Evolutionary conservation across 202 grass and related monocot species (phyloP), one percentile per base, ranked within the genome.

Genomic region (Schoenoplectus triqueter): DNA sequence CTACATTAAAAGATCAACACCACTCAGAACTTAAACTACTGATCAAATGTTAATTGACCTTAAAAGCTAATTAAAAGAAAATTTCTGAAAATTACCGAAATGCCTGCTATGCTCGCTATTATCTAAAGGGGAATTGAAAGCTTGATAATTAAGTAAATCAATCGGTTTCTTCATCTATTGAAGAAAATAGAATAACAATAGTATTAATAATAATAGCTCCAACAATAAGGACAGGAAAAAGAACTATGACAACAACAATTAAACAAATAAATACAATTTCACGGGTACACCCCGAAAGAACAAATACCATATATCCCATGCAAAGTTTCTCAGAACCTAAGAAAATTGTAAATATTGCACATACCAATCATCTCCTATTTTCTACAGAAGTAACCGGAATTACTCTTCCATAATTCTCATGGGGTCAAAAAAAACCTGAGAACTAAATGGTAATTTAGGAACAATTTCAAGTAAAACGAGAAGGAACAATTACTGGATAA

Each of bases 111-210:
- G 51, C 4, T 45, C 31, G 14, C 81, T 79, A 62, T n/a, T 83
- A 54, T 83, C 49, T 57, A 22, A 42, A 11, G 8, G 22, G 21
- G 13, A 59, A 55, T 46, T 41, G 10, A 59, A 6, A 62, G 44
- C 39, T 61, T 79, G 55, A 79, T 45, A 39, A 79, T n/a, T 45
- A 79, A 4, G 6, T 61, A 45, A 45, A 71, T 82, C 47, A 67
- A n/a, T 66, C 22, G 45, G 11, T 14, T 31, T 44, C 9, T 67
- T 67, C 80, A 82, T 67, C 80, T 82, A n/a, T n/a, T 45, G 48
- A 82, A 67, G 18, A 82, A 80, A 82, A n/a, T 10, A 66, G 9
- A 80, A 47, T 48, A 65, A 82, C 61, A 82, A 80, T 21, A 31
- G 42, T 21, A 66, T 66, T 8, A 82, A 47, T 2, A 4, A 66